Base-by-base conservation (phyloP, 2,329 filamentous ascomycete genomes). In the Xylariaceae sp. region DNA sequence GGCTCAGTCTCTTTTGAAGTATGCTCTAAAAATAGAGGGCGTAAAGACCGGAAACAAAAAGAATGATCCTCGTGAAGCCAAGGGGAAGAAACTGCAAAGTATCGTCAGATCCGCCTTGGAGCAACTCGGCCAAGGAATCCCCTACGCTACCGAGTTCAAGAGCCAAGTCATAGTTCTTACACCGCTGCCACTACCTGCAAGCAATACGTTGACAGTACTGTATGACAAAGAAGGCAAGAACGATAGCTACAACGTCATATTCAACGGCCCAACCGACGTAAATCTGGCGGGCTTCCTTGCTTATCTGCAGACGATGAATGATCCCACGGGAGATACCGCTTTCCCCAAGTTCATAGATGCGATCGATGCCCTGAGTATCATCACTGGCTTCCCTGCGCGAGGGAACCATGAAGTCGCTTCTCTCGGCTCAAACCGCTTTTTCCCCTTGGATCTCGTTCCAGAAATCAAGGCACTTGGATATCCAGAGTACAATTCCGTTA, bases 301-400 rank as follows among this genome's bases (percentile, higher is more conserved):
- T 0, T 84, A 82, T 63, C 60, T 82, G 16, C 65, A 56, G 2
- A 76, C 76, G 3, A 78, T 80, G 72, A 57, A 67, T 0, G 76
- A 79, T 42, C 64, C 67, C 3, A 65, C 70, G 0, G 65, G 69
- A 2, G 72, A 76, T 10, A 56, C 62, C 1, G 62, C 67, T 0
- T 83, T 81, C 44, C 82, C 81, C 12, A 80, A 79, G 59, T 81
- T 77, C 44, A 73, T 74, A 1, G 76, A 78, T 2, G 72, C 74
- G 7, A 71, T 84, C 14, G 79, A 83, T 58, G 79, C 79, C 1
- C 68, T 86, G n/a, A 79, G 78, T 46, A 73, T 83, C 42, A 75
- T 85, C 43, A 71, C 84, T 2, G 80, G 81, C 1, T 75, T 77
- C 60, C 65, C 67, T 1, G 68, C 80, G 6, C 73, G 78, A 42